Evolutionary conservation across 2,329 filamentous ascomycete genomes (phyloP), one percentile per base, ranked within the genome.

Genomic region (Mycosphaerella sp.): DNA sequence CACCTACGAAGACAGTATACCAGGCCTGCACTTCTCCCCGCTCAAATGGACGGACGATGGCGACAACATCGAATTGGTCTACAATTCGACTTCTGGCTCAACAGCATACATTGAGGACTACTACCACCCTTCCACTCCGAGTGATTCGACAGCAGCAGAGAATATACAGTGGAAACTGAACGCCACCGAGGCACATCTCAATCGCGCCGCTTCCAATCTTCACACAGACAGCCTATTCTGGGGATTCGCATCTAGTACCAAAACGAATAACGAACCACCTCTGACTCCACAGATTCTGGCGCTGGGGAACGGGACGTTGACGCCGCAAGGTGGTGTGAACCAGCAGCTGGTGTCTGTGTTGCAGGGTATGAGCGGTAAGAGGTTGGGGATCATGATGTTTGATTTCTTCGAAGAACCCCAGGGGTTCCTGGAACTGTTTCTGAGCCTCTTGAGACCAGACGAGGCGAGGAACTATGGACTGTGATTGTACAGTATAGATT

Each of bases 301-400:
- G 0, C 57, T 78, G 3, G 77, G 76, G 0, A 73, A 74, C 44
- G 64, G 61, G 4, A 62, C 61, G 0, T 9, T 2, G 7, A 74
- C 73, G 29, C 73, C 71, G 1, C 42, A 62, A 1, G 70, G 70
- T 0, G 76, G 76, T 3, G 72, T 80, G 0, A 79, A 80, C 57
- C 64, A 76, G 14, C 67, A 69, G 45, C 58, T 79, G 2, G 52
- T 72, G 4, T 53, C 65, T 0, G 66, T 73, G 23, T 58, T 79
- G 26, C 54, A 67, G 48, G 44, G 57, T 3, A 57, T 73, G 53
- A 69, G 66, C 29, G 74, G 75, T 2, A 71, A 73, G 62, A 69
- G 77, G 48, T 47, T 79, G n/a, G 77, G 77, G 0, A 74, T 79
- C 56, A 72, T 79, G 11, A 77, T 80, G 67, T 72, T 80, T 64